Evolutionary conservation across 805 yeast genomes (phyloP).

Genomic region (Yamadazyma sp.): DNA sequence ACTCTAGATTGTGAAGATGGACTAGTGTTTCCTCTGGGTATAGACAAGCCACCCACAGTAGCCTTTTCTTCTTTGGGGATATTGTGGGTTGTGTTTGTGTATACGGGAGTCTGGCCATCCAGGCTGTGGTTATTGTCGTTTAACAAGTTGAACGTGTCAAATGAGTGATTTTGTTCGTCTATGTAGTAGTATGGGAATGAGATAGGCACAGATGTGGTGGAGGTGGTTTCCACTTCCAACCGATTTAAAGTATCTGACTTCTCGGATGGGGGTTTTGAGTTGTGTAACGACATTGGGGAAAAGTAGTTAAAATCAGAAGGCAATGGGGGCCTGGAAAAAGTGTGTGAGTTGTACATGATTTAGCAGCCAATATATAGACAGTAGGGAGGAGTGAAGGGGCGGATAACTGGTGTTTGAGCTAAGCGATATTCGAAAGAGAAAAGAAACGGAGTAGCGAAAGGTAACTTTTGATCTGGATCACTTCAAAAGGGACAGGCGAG

Average conservation of each 20-base stretch:
- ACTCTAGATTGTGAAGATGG: conserved; percentile 1
- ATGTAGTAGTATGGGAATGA: conserved; percentile 29
- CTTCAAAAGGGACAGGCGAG: background rate
- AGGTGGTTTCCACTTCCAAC: conserved; percentile 25
- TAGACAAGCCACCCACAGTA: conserved; percentile 7
- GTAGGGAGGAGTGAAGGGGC: background rate
- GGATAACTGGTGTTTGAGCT: background rate
- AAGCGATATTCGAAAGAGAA: background rate
- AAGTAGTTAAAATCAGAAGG: conserved; percentile 7
- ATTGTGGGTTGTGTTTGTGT: conserved; percentile 28
- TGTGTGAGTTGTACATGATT: conserved; percentile 5
- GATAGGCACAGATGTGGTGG: conserved; percentile 28
- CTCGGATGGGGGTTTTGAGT: conserved; percentile 7
- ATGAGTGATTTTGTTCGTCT: conserved; percentile 20
- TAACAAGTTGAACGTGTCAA: conserved; percentile 28
- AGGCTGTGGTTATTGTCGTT: conserved; percentile 5
- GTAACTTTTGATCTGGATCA: background rate
- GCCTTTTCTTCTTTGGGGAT: conserved; percentile 6
- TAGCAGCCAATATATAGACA: conserved; percentile 2
- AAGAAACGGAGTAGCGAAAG: background rate
- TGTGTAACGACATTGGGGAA: conserved; percentile 2
- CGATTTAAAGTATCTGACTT: conserved; percentile 15
- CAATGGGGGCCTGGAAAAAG: conserved; percentile 5
- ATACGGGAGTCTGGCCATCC: conserved; percentile 16
- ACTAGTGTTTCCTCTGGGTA: conserved; percentile 1